phyloP scores from a whole-genome alignment of 1,284 basidiomycete genomes.

The Coniferiporia sulphurascens region DNA sequence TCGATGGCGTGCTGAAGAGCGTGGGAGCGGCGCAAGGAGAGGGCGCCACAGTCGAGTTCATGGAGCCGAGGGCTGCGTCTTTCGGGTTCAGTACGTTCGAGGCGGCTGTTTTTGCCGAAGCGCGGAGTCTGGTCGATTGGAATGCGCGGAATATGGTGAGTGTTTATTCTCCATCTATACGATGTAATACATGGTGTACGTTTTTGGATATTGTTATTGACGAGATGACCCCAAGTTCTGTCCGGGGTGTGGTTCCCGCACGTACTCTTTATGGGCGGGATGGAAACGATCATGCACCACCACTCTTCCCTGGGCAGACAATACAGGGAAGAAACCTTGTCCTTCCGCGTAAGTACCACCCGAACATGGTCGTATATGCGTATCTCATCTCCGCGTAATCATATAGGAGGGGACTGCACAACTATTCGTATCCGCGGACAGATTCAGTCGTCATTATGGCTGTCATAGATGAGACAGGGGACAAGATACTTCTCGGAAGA shows the following conservation, averaged over 20 bases:
- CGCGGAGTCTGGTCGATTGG: slow-evolving; percentile 84
- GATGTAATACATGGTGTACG: slow-evolving; percentile 5
- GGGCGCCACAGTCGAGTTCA: slow-evolving; percentile 46
- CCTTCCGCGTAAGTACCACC: slow-evolving; percentile 50
- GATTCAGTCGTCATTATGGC: slow-evolving; percentile 94
- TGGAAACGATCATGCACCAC: slow-evolving; percentile 89
- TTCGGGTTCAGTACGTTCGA: slow-evolving; percentile 49
- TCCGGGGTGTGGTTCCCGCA: slow-evolving; percentile 76
- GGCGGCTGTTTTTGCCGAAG: slow-evolving; percentile 71
- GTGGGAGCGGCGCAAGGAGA: slow-evolving; percentile 25
- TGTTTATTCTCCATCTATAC: neutral
- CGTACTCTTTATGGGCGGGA: slow-evolving; percentile 90
- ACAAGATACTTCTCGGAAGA: slow-evolving; percentile 82
- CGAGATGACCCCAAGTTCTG: slow-evolving; percentile 63
- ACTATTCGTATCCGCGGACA: slow-evolving; percentile 85
- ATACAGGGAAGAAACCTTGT: slow-evolving; percentile 57
- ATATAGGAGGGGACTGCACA: slow-evolving; percentile 75
- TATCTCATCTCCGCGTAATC: slow-evolving; percentile 19
- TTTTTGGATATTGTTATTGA: neutral
- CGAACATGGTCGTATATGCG: slow-evolving; percentile 2
- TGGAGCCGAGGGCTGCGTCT: slow-evolving; percentile 64
- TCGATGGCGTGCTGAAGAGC: slow-evolving; percentile 43
- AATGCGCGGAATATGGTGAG: slow-evolving; percentile 76
- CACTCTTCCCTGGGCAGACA: slow-evolving; percentile 65
- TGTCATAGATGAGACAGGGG: slow-evolving; percentile 71